Base-by-base conservation (phyloP, 2,329 filamentous ascomycete genomes). In the Aspergillus fijiensis region DNA sequence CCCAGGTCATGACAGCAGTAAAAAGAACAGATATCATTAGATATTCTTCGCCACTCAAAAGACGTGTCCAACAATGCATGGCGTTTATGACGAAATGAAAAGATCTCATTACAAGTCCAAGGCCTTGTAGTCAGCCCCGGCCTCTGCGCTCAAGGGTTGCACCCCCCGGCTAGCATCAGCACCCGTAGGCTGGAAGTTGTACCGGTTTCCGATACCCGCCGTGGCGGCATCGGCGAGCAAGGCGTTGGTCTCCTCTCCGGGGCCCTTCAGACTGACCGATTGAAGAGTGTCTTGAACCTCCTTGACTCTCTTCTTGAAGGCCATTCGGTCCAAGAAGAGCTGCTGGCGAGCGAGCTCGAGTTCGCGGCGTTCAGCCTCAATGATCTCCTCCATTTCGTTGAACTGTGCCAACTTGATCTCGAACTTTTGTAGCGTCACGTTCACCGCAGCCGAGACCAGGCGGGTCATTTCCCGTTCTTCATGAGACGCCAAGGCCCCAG, bases 381-480 rank as follows among this genome's bases (percentile, higher is more conserved):
- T 83, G 49, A 97, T 89, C 19, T 90, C 85, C 77, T 99, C 95
- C 85, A 99, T 93, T 76, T 99, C 95, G 69, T 91, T 89, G 78
- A 99, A 99, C 75, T 98, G 96, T 71, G 92, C 89, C 61, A 99
- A 84, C 79, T 99, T 99, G 69, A 98, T 82, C 77, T 98, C 92
- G 63, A 98, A 87, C 79, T 99, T 99, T 73, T 96, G 89, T 35
- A 98, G 82, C n/a, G 91, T 94, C 12, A 96, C 84, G 73, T 99
- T 99, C 55, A 96, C 91, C 0, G 92, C 92, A 5, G 92, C 90
- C 2, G 92, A 94, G 10, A 99, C 91, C 51, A 98, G 86, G 16
- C 92, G 90, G 21, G 93, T 96, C 86, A 98, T 95, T 77, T 97
- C 92, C 60, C 96, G 90, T 77, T 99, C 95, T 76, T 98, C 94